Percentiles rank a stretch among this genome's conserved stretches.
Evolutionary conservation across 306 rosid genomes (phyloP).

Genomic region (Cicer yamashitae): DNA sequence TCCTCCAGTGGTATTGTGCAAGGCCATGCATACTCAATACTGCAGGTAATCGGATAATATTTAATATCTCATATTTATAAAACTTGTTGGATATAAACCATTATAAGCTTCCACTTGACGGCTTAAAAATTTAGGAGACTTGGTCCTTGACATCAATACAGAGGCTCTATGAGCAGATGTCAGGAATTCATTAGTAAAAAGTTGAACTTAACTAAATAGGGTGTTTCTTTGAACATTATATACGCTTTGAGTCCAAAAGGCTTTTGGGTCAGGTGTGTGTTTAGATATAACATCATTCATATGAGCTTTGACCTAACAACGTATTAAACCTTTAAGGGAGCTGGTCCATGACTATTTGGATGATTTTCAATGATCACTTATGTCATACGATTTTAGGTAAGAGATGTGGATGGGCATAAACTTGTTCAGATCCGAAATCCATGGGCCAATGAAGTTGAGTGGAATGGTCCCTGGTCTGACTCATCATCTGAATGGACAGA

Average conservation of each 20-base stretch:
- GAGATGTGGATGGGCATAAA: constrained; percentile 98
- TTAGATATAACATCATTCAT: neutral
- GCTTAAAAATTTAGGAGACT: neutral
- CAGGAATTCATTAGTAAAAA: neutral
- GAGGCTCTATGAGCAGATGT: neutral
- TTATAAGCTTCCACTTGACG: neutral
- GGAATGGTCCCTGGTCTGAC: constrained; percentile 99
- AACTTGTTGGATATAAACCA: constrained; percentile 2
- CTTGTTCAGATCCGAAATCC: constrained; percentile 99
- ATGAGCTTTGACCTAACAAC: constrained; percentile 2
- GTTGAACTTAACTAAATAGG: neutral
- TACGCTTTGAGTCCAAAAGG: neutral
- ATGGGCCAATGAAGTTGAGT: constrained; percentile 99
- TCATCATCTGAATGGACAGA: constrained; percentile 94
- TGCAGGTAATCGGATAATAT: constrained; percentile 66
- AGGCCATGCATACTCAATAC: constrained; percentile 96
- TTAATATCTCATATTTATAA: neutral
- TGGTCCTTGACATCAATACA: constrained; percentile 7
- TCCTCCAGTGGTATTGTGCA: constrained; percentile 99
- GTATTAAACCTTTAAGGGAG: constrained; percentile 5
- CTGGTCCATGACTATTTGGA: constrained; percentile 10
- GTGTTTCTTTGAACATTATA: neutral
- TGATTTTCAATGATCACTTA: constrained; percentile 27
- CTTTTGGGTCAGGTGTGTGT: neutral
- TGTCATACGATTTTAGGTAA: constrained; percentile 59